These are phyloP conservation scores for Ustilago hordei DNA, from an alignment of 1,284 basidiomycete species.

Conservation along the genomic window DNA sequence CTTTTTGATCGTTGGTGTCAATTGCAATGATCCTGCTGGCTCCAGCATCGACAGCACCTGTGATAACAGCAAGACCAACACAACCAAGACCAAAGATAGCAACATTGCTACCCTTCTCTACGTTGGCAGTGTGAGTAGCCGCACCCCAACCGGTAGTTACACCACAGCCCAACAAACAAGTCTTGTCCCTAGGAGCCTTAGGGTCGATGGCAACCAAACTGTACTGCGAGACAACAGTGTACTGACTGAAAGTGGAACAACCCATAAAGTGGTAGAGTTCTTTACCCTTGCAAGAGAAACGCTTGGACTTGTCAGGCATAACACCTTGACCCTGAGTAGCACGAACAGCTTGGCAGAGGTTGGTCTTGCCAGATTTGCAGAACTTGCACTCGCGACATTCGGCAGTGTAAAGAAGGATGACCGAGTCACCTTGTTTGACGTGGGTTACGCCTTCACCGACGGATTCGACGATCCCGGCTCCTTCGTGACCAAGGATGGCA, in stretches of 20 bases:
- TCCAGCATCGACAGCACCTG: constrained; percentile 80
- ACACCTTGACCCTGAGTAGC: constrained; percentile 94
- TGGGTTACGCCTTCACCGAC: constrained; percentile 91
- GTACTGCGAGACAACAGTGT: constrained; percentile 97
- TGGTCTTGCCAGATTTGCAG: constrained; percentile 98
- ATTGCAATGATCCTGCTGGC: constrained; percentile 91
- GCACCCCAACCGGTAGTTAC: constrained; percentile 98
- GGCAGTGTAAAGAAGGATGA: constrained; percentile 77
- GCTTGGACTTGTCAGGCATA: constrained; percentile 92
- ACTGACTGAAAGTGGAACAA: constrained; percentile 97
- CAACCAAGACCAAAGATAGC: constrained; percentile 96
- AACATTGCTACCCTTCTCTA: constrained; percentile 77
- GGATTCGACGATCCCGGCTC: constrained; percentile 79
- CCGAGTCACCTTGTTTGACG: constrained; percentile 78
- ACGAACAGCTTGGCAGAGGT: constrained; percentile 78
- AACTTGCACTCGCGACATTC: constrained; percentile 73
- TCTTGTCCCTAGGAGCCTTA: constrained; percentile 89
- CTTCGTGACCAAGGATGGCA: constrained; percentile 79
- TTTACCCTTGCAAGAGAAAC: constrained; percentile 91
- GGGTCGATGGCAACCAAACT: constrained; percentile 91
- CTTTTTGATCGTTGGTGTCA: constrained; percentile 88
- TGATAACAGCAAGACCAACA: constrained; percentile 86
- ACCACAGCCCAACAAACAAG: constrained; percentile 92
- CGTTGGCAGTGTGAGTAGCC: constrained; percentile 75
- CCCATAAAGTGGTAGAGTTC: constrained; percentile 97